Evolutionary conservation across 495 filamentous ascomycete species (phyloP).

Genomic region (Hypoxylon crocopeplum): DNA sequence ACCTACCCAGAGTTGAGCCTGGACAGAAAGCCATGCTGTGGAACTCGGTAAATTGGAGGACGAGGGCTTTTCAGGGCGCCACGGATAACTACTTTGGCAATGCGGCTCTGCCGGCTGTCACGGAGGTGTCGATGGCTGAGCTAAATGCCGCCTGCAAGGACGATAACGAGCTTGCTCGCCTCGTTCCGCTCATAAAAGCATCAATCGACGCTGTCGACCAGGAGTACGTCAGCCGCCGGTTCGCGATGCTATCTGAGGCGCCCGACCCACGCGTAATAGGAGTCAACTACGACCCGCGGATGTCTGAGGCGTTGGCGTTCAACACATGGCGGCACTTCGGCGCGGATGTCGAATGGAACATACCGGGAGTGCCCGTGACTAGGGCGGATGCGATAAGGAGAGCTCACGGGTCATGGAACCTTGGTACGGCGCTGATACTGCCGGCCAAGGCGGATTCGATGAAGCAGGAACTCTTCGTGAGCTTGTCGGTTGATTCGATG

Average conservation of each 20-base stretch:
- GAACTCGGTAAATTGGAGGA: constrained; percentile 45
- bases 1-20: constrained; percentile 26
- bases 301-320: constrained; percentile 41
- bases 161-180: constrained; percentile 27
- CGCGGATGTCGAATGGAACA: constrained; percentile 43
- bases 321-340: constrained; percentile 48
- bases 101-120: constrained; percentile 38
- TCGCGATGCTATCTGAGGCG: constrained; percentile 40
- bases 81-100: constrained; percentile 45
- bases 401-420: constrained; percentile 40
- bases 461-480: constrained; percentile 42
- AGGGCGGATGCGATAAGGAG: constrained; percentile 44
- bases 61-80: constrained; percentile 38
- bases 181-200: constrained; percentile 33
- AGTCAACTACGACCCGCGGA: constrained; percentile 43
- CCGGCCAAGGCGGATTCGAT: constrained; percentile 39
- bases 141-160: constrained; percentile 29
- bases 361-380: constrained; percentile 41
- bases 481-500: constrained; percentile 44
- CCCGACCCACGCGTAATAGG: constrained; percentile 45
- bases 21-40: constrained; percentile 33
- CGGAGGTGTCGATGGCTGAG: constrained; percentile 24
- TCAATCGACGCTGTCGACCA: constrained; percentile 43
- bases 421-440: constrained; percentile 42
- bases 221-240: constrained; percentile 38